phyloP scores from a whole-genome alignment of 1,139 yeast species.

The Magnusiomyces tetraspermus region DNA sequence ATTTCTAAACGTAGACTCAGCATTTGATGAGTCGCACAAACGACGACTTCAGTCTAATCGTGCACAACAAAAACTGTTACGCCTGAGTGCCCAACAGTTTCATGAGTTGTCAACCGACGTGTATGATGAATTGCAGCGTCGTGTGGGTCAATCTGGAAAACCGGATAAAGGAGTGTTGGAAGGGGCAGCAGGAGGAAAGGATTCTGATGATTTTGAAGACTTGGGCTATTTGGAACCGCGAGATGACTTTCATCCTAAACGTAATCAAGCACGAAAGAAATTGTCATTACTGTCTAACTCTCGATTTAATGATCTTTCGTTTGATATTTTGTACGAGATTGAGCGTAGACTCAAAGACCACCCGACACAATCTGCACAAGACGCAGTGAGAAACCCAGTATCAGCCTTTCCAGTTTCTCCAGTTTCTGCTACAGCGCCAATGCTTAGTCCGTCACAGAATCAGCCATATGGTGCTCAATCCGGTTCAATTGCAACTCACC shows the following conservation, averaged over 20 bases:
- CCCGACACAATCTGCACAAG: neutral
- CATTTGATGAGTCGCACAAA: constrained; percentile 12
- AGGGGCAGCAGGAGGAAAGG: constrained; percentile 31
- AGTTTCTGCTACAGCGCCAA: neutral
- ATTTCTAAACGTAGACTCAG: constrained; percentile 12
- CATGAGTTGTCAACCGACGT: constrained; percentile 87
- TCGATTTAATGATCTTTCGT: constrained; percentile 81
- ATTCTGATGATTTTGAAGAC: constrained; percentile 15
- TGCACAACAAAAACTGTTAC: constrained; percentile 77
- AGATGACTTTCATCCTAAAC: constrained; percentile 65
- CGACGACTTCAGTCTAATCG: constrained; percentile 36
- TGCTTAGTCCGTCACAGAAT: too few relatives aligned
- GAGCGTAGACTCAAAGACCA: constrained; percentile 52
- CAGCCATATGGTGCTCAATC: too few relatives aligned
- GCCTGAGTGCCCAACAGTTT: constrained; percentile 73
- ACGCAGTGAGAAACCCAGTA: neutral
- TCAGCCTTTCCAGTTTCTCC: neutral
- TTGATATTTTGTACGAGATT: constrained; percentile 81
- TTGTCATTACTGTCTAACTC: constrained; percentile 73
- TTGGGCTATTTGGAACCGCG: constrained; percentile 22
- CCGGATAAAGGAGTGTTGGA: too few relatives aligned
- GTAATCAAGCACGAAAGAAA: constrained; percentile 93
- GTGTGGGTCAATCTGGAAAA: constrained; percentile 33
- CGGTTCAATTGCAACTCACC: too few relatives aligned
- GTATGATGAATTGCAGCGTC: constrained; percentile 75